These are phyloP conservation scores for Xylaria grammica DNA, from an alignment of 495 filamentous ascomycete species.

Conservation along the genomic window DNA sequence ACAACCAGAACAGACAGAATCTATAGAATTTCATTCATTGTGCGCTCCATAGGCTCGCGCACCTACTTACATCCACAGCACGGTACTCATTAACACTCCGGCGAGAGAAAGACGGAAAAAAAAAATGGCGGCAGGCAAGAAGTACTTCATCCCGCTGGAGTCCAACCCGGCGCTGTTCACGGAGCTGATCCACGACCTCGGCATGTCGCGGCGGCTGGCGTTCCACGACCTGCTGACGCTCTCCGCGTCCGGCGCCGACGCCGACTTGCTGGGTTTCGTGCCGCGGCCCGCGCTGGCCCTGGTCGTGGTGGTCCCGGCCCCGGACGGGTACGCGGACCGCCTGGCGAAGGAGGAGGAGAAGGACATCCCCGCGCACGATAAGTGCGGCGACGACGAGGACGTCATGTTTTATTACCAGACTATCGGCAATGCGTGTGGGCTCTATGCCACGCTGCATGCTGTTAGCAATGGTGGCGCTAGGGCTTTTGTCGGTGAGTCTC, in stretches of 20 bases:
- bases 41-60: too few species aligned
- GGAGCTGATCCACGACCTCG: conserved; percentile 71
- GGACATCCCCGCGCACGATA: conserved; percentile 46
- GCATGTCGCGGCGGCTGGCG: conserved; percentile 62
- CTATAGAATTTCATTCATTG: too few species aligned
- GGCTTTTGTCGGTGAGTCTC: conserved; percentile 46
- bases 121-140: conserved; percentile 14
- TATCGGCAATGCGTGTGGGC: conserved; percentile 81
- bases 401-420: conserved; percentile 86
- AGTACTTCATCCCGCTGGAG: conserved; percentile 33
- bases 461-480: conserved; percentile 59
- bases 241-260: conserved; percentile 52
- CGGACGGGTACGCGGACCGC: conserved; percentile 60
- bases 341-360: conserved; percentile 43
- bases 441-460: conserved; percentile 77
- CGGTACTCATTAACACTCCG: too few species aligned
- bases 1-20: too few species aligned
- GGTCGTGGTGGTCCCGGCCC: conserved; percentile 40
- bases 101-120: too few species aligned
- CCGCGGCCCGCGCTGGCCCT: conserved; percentile 76
- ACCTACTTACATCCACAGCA: too few species aligned
- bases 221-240: conserved; percentile 83
- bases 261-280: conserved; percentile 69
- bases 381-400: conserved; percentile 43
- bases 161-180: conserved; percentile 77